A percentile compares a stretch with the other conserved stretches of the same genome.
These are phyloP conservation scores for Eragrostis curvula DNA, from an alignment of 176 grass and related monocot genomes.

Conservation along the genomic window DNA sequence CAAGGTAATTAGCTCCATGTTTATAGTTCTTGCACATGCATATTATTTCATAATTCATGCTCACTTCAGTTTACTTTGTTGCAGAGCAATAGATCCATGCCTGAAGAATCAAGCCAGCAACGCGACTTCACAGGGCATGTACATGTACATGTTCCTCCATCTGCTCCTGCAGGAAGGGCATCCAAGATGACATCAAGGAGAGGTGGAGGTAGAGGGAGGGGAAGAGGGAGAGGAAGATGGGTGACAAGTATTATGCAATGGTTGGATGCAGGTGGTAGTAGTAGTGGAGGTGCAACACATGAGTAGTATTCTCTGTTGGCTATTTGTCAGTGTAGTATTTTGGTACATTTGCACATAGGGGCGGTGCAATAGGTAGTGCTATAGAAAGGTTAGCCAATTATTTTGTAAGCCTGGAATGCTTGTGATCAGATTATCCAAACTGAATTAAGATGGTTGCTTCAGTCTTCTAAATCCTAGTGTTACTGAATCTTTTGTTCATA, in stretches of 20 bases:
- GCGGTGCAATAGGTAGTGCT: not conserved
- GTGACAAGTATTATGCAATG: not conserved
- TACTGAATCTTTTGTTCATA: too few species aligned
- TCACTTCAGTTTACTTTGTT: not conserved
- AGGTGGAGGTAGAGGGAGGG: not conserved
- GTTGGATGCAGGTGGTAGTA: not conserved
- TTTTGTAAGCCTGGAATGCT: not conserved
- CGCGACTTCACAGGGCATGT: not conserved
- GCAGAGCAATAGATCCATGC: not conserved
- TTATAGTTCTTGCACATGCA: not conserved
- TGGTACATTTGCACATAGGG: not conserved
- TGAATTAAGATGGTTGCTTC: not conserved
- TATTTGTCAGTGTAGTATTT: not conserved
- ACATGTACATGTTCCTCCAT: not conserved
- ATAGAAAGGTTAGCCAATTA: too few species aligned
- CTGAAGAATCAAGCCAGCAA: not conserved
- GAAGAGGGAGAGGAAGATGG: not conserved
- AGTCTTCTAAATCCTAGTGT: too few species aligned
- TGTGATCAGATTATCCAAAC: not conserved
- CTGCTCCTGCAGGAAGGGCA: not conserved
- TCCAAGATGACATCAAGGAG: not conserved
- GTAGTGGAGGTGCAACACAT: not conserved
- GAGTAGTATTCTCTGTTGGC: not conserved
- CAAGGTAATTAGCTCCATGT: slow-evolving; percentile 8
- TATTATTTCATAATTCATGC: not conserved